These are phyloP conservation scores for Auricularia heimuer DNA, from an alignment of 768 basidiomycete species.

Conservation along the genomic window DNA sequence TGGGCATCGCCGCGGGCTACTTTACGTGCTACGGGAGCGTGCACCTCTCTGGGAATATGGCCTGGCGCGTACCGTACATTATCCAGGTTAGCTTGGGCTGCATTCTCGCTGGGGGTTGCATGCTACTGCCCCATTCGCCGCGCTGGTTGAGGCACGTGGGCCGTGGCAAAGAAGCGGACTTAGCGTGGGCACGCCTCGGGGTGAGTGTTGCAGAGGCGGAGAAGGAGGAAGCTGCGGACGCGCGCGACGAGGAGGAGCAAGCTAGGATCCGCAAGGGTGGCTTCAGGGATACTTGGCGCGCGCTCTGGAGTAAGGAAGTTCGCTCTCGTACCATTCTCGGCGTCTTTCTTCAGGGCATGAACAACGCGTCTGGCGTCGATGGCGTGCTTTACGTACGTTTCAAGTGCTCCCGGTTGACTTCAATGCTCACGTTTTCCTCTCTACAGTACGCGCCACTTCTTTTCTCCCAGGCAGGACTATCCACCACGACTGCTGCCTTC, in stretches of 20 bases:
- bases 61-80: constrained; percentile 31
- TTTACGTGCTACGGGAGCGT: constrained; percentile 32
- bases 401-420: not conserved
- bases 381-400: constrained; percentile 23
- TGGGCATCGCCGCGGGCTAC: constrained; percentile 33
- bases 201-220: constrained; percentile 18
- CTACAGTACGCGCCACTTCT: constrained; percentile 36
- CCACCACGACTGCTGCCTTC: constrained; percentile 36
- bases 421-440: not conserved
- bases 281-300: constrained; percentile 5
- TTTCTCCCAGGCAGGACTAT: constrained; percentile 43
- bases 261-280: not conserved
- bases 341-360: constrained; percentile 35
- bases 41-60: constrained; percentile 19
- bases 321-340: constrained; percentile 29
- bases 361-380: constrained; percentile 29
- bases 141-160: constrained; percentile 32
- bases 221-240: constrained; percentile 20
- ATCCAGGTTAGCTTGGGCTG: constrained; percentile 23
- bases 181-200: constrained; percentile 17
- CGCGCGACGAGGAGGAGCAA: constrained; percentile 11
- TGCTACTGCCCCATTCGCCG: constrained; percentile 30
- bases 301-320: constrained; percentile 21
- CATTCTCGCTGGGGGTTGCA: constrained; percentile 21
- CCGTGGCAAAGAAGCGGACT: constrained; percentile 24